phyloP scores from a whole-genome alignment of 2,329 filamentous ascomycete species.

The Orbilia ellipsospora region DNA sequence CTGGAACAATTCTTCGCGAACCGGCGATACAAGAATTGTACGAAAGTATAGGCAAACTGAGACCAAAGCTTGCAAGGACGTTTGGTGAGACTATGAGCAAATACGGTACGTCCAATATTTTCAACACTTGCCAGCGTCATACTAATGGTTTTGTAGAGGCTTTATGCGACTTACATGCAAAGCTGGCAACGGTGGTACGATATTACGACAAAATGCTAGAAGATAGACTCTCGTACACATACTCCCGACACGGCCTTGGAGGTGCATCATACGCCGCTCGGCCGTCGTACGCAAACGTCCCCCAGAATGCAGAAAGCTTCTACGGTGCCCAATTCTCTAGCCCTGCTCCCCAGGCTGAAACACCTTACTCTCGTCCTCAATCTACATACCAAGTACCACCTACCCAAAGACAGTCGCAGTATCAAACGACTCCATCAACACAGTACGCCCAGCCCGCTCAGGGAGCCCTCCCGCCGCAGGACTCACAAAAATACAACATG shows the following conservation, averaged over 20 bases:
- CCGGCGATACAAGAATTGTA: constrained; percentile 98
- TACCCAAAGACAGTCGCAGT: constrained; percentile 61
- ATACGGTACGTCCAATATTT: constrained; percentile 72
- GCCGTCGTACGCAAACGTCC: constrained; percentile 76
- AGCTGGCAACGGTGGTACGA: constrained; percentile 92
- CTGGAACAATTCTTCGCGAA: constrained; percentile 93
- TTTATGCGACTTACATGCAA: constrained; percentile 90
- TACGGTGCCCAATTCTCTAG: constrained; percentile 70
- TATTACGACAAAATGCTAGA: constrained; percentile 99
- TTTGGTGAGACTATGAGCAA: constrained; percentile 99
- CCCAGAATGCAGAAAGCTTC: constrained; percentile 76
- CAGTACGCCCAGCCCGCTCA: constrained; percentile 66
- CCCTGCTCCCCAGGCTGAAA: constrained; percentile 63
- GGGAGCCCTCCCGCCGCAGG: constrained; percentile 62
- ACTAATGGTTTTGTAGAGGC: constrained; percentile 72
- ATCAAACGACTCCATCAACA: constrained; percentile 64
- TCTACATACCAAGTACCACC: constrained; percentile 60
- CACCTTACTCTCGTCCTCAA: constrained; percentile 61
- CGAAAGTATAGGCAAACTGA: constrained; percentile 91
- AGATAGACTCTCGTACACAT: constrained; percentile 90
- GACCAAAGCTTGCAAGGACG: constrained; percentile 91
- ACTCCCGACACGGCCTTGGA: constrained; percentile 80
- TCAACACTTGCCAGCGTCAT: constrained; percentile 55
- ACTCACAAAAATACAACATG: constrained; percentile 60
- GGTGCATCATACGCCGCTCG: constrained; percentile 60